Evolutionary conservation across 1,284 basidiomycete species (phyloP).

Genomic region (Microbotryum saponariae): DNA sequence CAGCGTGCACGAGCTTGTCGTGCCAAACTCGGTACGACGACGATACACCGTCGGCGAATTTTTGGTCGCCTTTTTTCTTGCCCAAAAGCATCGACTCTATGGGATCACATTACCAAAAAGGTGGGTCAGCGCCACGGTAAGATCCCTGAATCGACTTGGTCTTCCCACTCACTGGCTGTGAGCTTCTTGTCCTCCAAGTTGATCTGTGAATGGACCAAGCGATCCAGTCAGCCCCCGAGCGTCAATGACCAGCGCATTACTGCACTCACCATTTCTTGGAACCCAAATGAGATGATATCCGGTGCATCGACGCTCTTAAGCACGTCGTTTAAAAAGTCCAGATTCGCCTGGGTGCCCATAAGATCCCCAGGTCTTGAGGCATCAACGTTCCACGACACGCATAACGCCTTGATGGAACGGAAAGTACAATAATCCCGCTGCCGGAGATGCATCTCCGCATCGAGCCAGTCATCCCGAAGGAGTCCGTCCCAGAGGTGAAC

Average conservation of each 20-base stretch:
- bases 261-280: conserved; percentile 89
- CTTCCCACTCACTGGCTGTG: conserved; percentile 75
- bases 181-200: conserved; percentile 89
- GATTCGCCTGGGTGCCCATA: conserved; percentile 48
- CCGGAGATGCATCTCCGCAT: conserved; percentile 63
- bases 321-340: conserved; percentile 63
- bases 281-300: conserved; percentile 82
- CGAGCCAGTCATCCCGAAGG: conserved; percentile 74
- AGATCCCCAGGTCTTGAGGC: conserved; percentile 73
- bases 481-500: conserved; percentile 86
- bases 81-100: conserved; percentile 69
- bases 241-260: conserved; percentile 63
- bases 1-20: conserved; percentile 65
- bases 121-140: not conserved
- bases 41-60: conserved; percentile 40
- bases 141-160: conserved; percentile 49
- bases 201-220: conserved; percentile 44
- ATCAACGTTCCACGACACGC: conserved; percentile 90
- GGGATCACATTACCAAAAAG: not conserved
- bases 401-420: conserved; percentile 67
- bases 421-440: conserved; percentile 72
- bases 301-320: conserved; percentile 61
- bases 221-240: conserved; percentile 59
- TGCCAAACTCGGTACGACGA: conserved; percentile 80
- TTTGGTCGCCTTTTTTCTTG: conserved; percentile 58